Evolutionary conservation across 208 protist genomes (phyloP), one percentile per base, ranked within the genome.

Genomic region (Trypanosoma melophagium): DNA sequence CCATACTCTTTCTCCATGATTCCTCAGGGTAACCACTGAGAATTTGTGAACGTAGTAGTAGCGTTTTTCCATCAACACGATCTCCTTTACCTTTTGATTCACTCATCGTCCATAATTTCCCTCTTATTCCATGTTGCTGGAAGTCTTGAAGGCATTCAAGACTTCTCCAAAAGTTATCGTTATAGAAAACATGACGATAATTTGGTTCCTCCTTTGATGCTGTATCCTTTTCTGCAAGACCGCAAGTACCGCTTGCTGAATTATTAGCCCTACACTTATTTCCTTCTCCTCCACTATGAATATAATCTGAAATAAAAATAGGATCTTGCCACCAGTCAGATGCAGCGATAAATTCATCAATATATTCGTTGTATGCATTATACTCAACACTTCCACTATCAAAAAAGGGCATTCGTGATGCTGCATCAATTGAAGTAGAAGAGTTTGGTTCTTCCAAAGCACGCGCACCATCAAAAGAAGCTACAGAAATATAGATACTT

Each of bases 301-400:
- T 12, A 44, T 49, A 76, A 56, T 76, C 70, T 13, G 63, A 59
- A 51, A 76, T 70, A 60, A 68, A 54, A 19, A 50, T n/a, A 25
- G 70, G 70, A 24, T 70, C 54, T 47, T 76, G 58, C 70, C 70
- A 76, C 56, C 54, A 76, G 25, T 76, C 70, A 52, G 60, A 60
- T 38, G 51, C 25, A 16, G 49, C 40, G 21, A 62, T 5, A 58
- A 74, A 57, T 50, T 74, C 69, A 8, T 8, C 35, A 40, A 38
- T 22, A 59, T 67, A 74, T 56, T 74, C 69, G 59, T 60, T 60
- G 24, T 74, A 59, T 42, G 45, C 50, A 60, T 60, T 58, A 38
- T 67, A 67, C 17, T 74, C 69, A 28, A 53, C 19, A 60, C 28
- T 44, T 19, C 69, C 69, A 74, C 7, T 61, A 31, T 74, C 69